Base-by-base conservation (phyloP, 177 flowering plant genomes). In the Vitis hybrid region DNA sequence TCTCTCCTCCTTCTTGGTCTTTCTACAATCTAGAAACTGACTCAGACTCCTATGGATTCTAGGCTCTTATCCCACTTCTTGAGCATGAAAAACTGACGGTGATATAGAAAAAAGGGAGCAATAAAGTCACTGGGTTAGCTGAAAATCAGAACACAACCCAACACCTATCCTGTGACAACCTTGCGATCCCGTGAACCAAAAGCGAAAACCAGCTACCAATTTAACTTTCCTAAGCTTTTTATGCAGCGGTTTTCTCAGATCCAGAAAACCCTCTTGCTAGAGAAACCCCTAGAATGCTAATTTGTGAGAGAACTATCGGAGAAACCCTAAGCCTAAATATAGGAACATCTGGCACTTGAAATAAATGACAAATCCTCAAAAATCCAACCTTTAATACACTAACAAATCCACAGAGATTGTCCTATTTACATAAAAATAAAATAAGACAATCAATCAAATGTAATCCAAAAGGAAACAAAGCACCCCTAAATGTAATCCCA, bases 81-180 rank as follows among this genome's bases (percentile, higher is more conserved):
- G 35, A 71, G 50, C 50, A 40, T 5, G n/a, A 16, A 52, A 78
- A 46, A 35, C 51, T 62, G 12, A 50, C 13, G 24, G 6, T 56
- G 57, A 61, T 65, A 56, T 58, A 55, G 15, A 14, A 21, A 60
- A 64, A 59, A 18, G 11, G 61, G 30, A 49, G 32, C 13, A 27
- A 52, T 3, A 24, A 21, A 52, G 46, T 0, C 73, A 66, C 66
- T 5, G 24, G 24, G 61, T 70, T 52, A 64, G 75, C 16, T 72
- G 69, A 71, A 57, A 64, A 51, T 67, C 64, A 24, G 56, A 78
- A 66, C 40, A 63, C 52, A 73, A 30, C 56, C 52, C 55, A 62
- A 65, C 68, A 66, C 68, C 67, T 69, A 72, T 67, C 70, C 24
- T 71, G 81, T 78, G 80, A 83, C 69, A 64, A 71, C 67, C n/a